phyloP scores from a whole-genome alignment of 495 filamentous ascomycete genomes.

The Aspergillus bridgeri region DNA sequence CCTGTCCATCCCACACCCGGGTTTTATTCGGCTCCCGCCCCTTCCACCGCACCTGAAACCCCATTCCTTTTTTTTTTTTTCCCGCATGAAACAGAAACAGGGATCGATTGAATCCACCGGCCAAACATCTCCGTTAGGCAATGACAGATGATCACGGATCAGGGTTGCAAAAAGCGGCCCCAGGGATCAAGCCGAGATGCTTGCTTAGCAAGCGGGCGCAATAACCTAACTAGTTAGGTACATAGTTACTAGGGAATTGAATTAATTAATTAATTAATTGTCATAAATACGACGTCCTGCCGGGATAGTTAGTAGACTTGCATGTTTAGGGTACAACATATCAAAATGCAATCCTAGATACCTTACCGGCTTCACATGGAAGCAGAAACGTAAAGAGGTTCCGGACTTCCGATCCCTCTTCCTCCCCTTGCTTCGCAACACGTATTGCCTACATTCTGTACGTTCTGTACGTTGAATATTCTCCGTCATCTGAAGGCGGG shows the following conservation, averaged over 20 bases:
- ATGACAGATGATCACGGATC: not conserved
- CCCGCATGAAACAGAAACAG: constrained; percentile 8
- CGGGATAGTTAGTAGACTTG: too few species aligned
- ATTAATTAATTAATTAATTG: too few species aligned
- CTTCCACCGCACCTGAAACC: constrained; percentile 2
- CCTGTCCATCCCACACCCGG: not conserved
- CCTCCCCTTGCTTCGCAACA: not conserved
- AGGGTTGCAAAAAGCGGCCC: too few species aligned
- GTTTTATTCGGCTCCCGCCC: not conserved
- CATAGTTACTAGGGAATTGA: too few species aligned
- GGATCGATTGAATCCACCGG: not conserved
- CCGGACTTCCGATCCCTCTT: too few species aligned
- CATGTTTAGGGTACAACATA: not conserved
- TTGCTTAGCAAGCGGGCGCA: too few species aligned
- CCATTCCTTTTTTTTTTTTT: too few species aligned
- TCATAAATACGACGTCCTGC: too few species aligned
- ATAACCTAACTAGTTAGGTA: too few species aligned
- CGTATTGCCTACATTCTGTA: not conserved
- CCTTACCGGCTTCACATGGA: too few species aligned
- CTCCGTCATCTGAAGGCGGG: not conserved
- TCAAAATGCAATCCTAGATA: not conserved
- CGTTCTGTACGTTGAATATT: not conserved
- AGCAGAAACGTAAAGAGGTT: too few species aligned
- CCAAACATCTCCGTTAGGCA: not conserved
- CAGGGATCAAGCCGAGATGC: too few species aligned